Percentiles rank a stretch among this genome's conserved stretches.
These are phyloP conservation scores for Exophiala aquamarina DNA, from an alignment of 2,329 filamentous ascomycete species.

Conservation along the genomic window DNA sequence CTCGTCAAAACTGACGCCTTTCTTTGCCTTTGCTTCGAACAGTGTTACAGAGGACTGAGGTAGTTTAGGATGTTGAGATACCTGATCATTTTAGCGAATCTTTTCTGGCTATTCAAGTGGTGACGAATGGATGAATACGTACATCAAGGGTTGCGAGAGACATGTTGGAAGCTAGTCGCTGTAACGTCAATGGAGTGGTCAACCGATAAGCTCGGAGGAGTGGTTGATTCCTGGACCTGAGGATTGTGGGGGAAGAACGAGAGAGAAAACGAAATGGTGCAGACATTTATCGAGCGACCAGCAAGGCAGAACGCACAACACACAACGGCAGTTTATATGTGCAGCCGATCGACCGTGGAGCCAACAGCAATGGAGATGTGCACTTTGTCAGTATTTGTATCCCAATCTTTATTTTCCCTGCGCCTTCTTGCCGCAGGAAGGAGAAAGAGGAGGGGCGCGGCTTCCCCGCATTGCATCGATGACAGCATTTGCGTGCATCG, in stretches of 20 bases:
- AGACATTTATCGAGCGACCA: constrained; percentile 20
- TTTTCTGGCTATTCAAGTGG: constrained; percentile 25
- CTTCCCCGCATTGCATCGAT: constrained; percentile 19
- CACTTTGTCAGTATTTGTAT: constrained; percentile 16
- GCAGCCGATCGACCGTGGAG: background rate
- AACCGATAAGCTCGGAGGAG: constrained; percentile 2
- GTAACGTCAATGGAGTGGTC: constrained; percentile 7
- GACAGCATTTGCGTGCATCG: no score
- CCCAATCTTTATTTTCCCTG: constrained; percentile 1
- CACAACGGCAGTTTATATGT: constrained; percentile 17
- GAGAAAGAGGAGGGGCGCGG: constrained; percentile 12
- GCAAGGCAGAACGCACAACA: background rate
- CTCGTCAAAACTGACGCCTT: constrained; percentile 74
- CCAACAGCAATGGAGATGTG: constrained; percentile 17
- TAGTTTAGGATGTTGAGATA: constrained; percentile 66
- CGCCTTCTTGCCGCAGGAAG: no score
- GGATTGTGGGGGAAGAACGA: constrained; percentile 13
- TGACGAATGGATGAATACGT: constrained; percentile 16
- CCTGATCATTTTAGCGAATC: constrained; percentile 43
- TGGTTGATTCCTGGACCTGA: constrained; percentile 8
- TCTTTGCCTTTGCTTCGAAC: constrained; percentile 75
- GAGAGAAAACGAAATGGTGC: constrained; percentile 6
- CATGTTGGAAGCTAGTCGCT: constrained; percentile 33
- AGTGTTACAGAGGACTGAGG: constrained; percentile 70
- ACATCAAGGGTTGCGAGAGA: constrained; percentile 47